Evolutionary conservation across 2,329 filamentous ascomycete species (phyloP).

Genomic region (Xylogone sp.): DNA sequence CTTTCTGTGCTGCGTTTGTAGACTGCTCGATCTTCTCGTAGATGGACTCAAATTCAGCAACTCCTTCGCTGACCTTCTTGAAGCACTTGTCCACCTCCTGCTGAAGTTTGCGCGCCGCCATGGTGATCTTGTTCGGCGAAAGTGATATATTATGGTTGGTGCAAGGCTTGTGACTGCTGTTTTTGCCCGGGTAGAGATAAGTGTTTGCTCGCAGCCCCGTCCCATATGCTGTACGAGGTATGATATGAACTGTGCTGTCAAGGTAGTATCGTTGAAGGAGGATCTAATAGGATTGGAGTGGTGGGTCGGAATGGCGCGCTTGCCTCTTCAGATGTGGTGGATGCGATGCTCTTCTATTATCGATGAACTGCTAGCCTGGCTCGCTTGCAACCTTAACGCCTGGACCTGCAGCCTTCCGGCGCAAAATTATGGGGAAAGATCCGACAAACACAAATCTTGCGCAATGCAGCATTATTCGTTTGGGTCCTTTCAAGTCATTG

Average conservation of each 20-base stretch:
- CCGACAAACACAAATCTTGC: slow-evolving; percentile 1
- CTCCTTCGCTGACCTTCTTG: slow-evolving; percentile 95
- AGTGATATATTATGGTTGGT: neutral
- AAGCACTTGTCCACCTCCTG: slow-evolving; percentile 99
- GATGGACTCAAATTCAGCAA: slow-evolving; percentile 86
- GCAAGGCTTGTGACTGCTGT: slow-evolving; percentile 3
- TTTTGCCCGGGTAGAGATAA: neutral
- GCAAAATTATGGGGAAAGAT: neutral
- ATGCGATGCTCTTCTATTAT: neutral
- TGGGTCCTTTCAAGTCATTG: neutral
- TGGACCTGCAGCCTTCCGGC: no score
- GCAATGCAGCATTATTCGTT: neutral
- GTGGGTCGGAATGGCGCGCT: neutral
- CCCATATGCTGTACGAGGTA: neutral
- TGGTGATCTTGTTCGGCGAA: slow-evolving; percentile 41
- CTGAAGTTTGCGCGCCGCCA: slow-evolving; percentile 94
- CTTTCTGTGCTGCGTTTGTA: slow-evolving; percentile 90
- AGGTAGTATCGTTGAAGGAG: neutral
- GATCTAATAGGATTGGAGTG: neutral
- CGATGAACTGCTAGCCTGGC: neutral
- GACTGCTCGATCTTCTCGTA: slow-evolving; percentile 97
- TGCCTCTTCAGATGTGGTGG: neutral
- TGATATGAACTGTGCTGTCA: neutral
- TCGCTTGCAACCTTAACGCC: neutral
- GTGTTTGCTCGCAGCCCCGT: neutral